Percentiles rank a stretch among this genome's conserved stretches.
Evolutionary conservation across 1,139 yeast species (phyloP).

Genomic region (Pneumocystis jirovecii): DNA sequence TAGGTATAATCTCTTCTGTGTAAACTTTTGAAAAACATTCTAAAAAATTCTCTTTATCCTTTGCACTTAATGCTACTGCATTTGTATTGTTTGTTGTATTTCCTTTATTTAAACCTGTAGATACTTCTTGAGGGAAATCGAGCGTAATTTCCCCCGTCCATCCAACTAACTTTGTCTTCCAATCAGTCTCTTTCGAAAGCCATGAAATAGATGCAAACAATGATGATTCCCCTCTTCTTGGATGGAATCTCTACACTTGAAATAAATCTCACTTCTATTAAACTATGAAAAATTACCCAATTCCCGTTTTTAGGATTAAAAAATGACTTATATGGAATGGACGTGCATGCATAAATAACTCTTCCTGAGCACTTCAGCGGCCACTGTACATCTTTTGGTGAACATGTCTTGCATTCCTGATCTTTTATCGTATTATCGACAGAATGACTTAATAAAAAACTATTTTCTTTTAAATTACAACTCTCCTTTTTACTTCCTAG

Average conservation of each 20-base stretch:
- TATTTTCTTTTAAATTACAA: neutral
- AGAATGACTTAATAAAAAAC: neutral
- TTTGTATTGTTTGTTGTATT: slow-evolving; percentile 1
- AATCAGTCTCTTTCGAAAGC: slow-evolving; percentile 47
- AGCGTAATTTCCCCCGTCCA: slow-evolving; percentile 81
- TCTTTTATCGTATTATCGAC: neutral
- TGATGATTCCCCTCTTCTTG: slow-evolving; percentile 74
- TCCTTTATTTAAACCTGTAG: slow-evolving; percentile 1
- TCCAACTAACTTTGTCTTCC: slow-evolving; percentile 80
- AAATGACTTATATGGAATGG: slow-evolving; percentile 20
- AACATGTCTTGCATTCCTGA: neutral
- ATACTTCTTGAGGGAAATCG: slow-evolving; percentile 12
- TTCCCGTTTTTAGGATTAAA: slow-evolving; percentile 14
- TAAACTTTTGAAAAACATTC: slow-evolving; percentile 31
- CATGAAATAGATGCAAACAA: slow-evolving; percentile 59
- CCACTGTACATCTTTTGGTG: slow-evolving; percentile 3
- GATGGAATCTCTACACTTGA: slow-evolving; percentile 33
- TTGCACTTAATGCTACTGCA: neutral
- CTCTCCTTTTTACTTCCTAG: neutral
- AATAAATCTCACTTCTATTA: neutral
- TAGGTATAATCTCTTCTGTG: slow-evolving; percentile 45
- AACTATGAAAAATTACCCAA: slow-evolving; percentile 14
- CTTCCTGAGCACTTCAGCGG: slow-evolving; percentile 16
- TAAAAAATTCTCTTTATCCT: slow-evolving; percentile 5
- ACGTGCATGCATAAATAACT: slow-evolving; percentile 26